Percentiles rank a stretch among this genome's conserved stretches.
Conservation (phyloP, 1,284 basidiomycete species). For the Exsudoporus floridanus region DNA sequence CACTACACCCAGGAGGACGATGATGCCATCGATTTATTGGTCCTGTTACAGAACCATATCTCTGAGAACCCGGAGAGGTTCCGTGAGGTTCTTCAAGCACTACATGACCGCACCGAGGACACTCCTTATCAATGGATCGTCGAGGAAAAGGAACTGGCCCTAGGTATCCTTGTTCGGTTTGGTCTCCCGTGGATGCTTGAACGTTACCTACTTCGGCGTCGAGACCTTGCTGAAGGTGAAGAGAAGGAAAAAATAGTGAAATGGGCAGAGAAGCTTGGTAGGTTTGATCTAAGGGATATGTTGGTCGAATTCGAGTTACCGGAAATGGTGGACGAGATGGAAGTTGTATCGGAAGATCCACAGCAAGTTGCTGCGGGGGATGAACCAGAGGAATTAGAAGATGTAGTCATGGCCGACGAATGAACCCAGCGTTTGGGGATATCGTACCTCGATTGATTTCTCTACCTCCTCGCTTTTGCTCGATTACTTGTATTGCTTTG, state of each 20-base stretch:
- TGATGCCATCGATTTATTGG: conserved; percentile 26
- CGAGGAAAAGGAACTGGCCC: conserved; percentile 28
- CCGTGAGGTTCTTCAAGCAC: conserved; percentile 23
- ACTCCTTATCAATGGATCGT: conserved; percentile 30
- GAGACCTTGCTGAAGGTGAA: conserved; percentile 21
- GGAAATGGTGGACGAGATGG: conserved; percentile 13
- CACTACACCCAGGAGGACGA: conserved; percentile 31
- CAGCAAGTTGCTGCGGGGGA: background rate
- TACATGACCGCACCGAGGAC: conserved; percentile 27
- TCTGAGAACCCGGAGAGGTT: conserved; percentile 25
- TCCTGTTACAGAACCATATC: conserved; percentile 23
- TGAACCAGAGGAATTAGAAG: background rate
- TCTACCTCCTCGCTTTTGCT: background rate
- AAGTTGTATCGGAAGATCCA: conserved; percentile 1
- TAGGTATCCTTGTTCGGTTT: conserved; percentile 26
- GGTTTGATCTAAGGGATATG: conserved; percentile 27
- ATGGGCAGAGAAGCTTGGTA: conserved; percentile 24
- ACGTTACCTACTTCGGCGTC: conserved; percentile 26
- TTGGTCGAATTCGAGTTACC: conserved; percentile 20
- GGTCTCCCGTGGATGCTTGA: conserved; percentile 32
- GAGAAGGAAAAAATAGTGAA: conserved; percentile 16
- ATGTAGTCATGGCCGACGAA: conserved; percentile 7
- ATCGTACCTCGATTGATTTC: background rate
- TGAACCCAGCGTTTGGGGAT: background rate
- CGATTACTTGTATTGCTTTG: background rate